Evolutionary conservation across 2,329 filamentous ascomycete genomes (phyloP), one percentile per base, ranked within the genome.

Genomic region (Sclerotinia nivalis): DNA sequence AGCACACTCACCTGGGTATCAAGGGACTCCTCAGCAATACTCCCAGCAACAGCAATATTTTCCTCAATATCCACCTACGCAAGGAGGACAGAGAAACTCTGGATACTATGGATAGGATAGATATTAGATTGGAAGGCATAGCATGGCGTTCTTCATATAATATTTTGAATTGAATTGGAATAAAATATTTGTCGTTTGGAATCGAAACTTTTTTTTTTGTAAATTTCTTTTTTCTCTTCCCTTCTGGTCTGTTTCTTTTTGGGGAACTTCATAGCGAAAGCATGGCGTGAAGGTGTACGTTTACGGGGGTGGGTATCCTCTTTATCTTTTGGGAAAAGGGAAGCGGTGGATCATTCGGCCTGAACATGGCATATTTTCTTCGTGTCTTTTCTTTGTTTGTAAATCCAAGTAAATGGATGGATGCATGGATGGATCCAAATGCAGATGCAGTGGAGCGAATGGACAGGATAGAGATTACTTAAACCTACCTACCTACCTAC

Each of bases 31-130:
- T 40, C 71, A 60, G n/a, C 66, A 73, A 61, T 71, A 70, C 40
- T 70, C 69, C n/a, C 60, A 61, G 34, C 71, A 69, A 45, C 69
- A 72, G n/a, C 71, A 73, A 62, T 72, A 72, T 66, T 73, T 72
- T 28, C 59, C 71, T 20, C 72, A 70, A 66, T 64, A 68, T 60
- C 69, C 67, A 45, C 71, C 68, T 58, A 69, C 71, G 45, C 71
- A 73, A 55, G 70, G 71, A 67, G 62, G 61, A 2, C 72, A 74
- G 56, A 68, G 71, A 22, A 73, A 71, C 61, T 52, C 69, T 54
- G 70, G 70, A 52, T 73, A 68, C 71, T 70, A 71, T 34, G 73
- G 71, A 66, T 71, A 75, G 34, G 20, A 55, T 45, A 25, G 34
- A 8, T 31, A 69, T 28, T 65, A 43, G 52, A 45, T 49, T 56